phyloP scores from a whole-genome alignment of 495 filamentous ascomycete species.

The Xylaria acuta region DNA sequence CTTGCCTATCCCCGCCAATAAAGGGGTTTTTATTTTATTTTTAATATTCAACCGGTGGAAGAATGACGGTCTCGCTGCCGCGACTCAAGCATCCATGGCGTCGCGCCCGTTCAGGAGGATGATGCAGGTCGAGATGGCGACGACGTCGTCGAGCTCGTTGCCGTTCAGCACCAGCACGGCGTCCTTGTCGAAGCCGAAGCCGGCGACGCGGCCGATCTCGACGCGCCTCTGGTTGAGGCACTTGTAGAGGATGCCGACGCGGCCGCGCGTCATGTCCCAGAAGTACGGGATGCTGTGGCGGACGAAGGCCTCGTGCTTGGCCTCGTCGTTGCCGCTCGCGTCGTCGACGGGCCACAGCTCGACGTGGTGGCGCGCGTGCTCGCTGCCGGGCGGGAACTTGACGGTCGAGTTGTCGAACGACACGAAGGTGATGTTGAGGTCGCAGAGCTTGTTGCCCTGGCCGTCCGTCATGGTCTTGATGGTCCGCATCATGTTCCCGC shows the following conservation, averaged over 20 bases:
- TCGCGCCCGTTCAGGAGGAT: conserved; percentile 40
- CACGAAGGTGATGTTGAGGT: conserved; percentile 42
- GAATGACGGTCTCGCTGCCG: neutral
- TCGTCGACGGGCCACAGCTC: conserved; percentile 40
- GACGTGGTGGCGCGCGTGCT: conserved; percentile 36
- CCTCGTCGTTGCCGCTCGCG: conserved; percentile 20
- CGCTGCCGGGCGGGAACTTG: conserved; percentile 35
- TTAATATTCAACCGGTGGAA: neutral
- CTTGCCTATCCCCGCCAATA: neutral
- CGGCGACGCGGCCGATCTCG: conserved; percentile 37
- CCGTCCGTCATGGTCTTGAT: conserved; percentile 36
- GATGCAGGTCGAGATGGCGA: conserved; percentile 38
- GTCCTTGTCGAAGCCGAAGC: conserved; percentile 38
- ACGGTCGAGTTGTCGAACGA: conserved; percentile 37
- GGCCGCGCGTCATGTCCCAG: conserved; percentile 41
- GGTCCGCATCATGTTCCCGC: conserved; percentile 44
- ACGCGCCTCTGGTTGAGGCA: conserved; percentile 42
- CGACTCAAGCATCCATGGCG: conserved; percentile 37
- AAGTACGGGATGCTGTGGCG: conserved; percentile 39
- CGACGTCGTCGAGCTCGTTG: conserved; percentile 36
- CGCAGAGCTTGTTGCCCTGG: conserved; percentile 32
- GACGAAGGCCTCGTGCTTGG: conserved; percentile 42
- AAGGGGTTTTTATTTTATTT: too few species aligned
- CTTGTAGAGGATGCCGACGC: conserved; percentile 39
- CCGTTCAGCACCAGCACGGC: conserved; percentile 38